Evolutionary conservation across 495 filamentous ascomycete genomes (phyloP).

Genomic region (Cenococcum geophilum): DNA sequence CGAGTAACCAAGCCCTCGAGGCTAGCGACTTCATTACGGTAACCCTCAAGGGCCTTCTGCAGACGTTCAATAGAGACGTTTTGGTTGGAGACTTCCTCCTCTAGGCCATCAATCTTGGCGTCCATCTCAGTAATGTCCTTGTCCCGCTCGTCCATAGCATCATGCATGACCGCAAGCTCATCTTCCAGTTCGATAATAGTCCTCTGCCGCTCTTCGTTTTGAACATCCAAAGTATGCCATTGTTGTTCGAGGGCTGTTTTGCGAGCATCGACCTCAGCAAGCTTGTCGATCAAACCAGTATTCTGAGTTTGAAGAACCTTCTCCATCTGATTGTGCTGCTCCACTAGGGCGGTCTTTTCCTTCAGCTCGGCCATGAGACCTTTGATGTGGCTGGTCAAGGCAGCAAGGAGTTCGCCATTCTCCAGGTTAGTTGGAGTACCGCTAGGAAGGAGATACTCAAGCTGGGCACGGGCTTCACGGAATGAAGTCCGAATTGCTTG

Average conservation of each 20-base stretch:
- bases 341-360: slow-evolving; percentile 21
- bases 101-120: slow-evolving; percentile 12
- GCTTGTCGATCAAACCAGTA: slow-evolving; percentile 26
- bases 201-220: slow-evolving; percentile 47
- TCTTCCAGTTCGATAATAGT: slow-evolving; percentile 32
- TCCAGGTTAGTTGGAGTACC: slow-evolving; percentile 18
- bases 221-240: slow-evolving; percentile 46
- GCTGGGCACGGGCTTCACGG: slow-evolving; percentile 24
- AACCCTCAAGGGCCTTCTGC: slow-evolving; percentile 55
- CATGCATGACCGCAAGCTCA: slow-evolving; percentile 6
- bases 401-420: slow-evolving; percentile 31
- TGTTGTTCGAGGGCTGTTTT: slow-evolving; percentile 46
- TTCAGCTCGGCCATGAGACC: slow-evolving; percentile 25
- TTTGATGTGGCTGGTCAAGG: slow-evolving; percentile 28
- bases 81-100: slow-evolving; percentile 17
- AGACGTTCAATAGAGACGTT: slow-evolving; percentile 49
- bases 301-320: slow-evolving; percentile 17
- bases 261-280: slow-evolving; percentile 26
- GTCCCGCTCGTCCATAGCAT: slow-evolving; percentile 41
- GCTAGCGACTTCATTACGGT: slow-evolving; percentile 56
- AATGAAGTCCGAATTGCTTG: slow-evolving; percentile 33
- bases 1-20: slow-evolving; percentile 55
- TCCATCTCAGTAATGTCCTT: slow-evolving; percentile 52
- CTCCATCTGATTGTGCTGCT: slow-evolving; percentile 21
- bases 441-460: slow-evolving; percentile 34